Evolutionary conservation across 345 rosid genomes (phyloP), one percentile per base, ranked within the genome.

Genomic region (Eucalyptus curtisii): DNA sequence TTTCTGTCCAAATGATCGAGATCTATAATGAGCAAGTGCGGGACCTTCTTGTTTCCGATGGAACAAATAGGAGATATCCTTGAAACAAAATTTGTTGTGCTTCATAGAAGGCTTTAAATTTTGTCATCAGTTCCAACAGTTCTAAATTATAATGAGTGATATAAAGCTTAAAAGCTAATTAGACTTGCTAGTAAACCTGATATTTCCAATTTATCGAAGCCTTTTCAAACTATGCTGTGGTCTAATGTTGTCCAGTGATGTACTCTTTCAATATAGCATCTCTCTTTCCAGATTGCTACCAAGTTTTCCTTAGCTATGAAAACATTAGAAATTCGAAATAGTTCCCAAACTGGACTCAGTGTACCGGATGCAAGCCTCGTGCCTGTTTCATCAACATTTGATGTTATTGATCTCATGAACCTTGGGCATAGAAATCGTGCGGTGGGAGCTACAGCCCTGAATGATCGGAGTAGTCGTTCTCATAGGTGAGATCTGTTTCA

Each of bases 381-480:
- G 86, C 93, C 95, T 40, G 99, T 98, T 52, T 95, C 98, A 79
- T 95, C 98, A 92, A 95, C 99, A 88, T 91, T 89, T 86, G 99
- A 95, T 92, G 99, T 98, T 61, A 94, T 98, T 90, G 96, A 95
- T 88, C 92, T 98, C 88, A 98, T 98, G 99, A 95, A 94, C 92
- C 91, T 94, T 76, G 99, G 99, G 89, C 99, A 96, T 8, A 95
- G 92, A 91, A 97, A 96, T 86, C 98, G 99, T 80, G 98, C 94
- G 33, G 98, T 97, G 25, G 98, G 99, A 61, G 95, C 99, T 89
- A 98, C 99, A 89, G 99, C 99, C 79, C 86, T 98, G 90, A 98
- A 98, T 95, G 99, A 98, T 71, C 95, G 99, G 20, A 98, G 99
- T 90, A 98, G 99, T 90, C 99, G 99, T 87, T 98, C 99, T 89